Evolutionary conservation across 2,329 filamentous ascomycete genomes (phyloP).

Genomic region (Coniochaeta prunicola): DNA sequence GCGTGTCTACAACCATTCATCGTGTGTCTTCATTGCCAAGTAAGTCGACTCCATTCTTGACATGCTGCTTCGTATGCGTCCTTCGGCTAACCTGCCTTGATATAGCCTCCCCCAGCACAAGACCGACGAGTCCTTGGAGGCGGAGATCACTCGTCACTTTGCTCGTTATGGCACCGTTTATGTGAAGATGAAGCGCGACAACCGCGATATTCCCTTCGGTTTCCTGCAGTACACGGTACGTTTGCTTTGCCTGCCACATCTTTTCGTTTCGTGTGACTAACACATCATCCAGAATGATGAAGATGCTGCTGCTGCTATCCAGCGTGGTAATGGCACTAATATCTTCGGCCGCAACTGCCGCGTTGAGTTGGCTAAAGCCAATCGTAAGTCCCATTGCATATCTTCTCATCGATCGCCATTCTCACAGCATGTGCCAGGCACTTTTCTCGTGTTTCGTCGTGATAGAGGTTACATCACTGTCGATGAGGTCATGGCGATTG

Average conservation of each 20-base stretch:
- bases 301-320: slow-evolving; percentile 40
- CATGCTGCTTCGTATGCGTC: background rate
- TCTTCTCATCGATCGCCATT: background rate
- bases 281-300: slow-evolving; percentile 30
- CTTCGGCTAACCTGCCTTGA: slow-evolving; percentile 8
- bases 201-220: slow-evolving; percentile 52
- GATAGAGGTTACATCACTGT: slow-evolving; percentile 28
- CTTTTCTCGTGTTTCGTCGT: slow-evolving; percentile 38
- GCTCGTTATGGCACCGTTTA: slow-evolving; percentile 47
- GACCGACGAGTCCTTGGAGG: slow-evolving; percentile 43
- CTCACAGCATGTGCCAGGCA: slow-evolving; percentile 30
- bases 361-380: slow-evolving; percentile 52
- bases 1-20: slow-evolving; percentile 41
- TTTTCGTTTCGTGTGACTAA: slow-evolving; percentile 7
- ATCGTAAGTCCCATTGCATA: slow-evolving; percentile 36
- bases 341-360: slow-evolving; percentile 52
- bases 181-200: slow-evolving; percentile 57
- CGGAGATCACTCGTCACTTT: slow-evolving; percentile 46
- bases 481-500: slow-evolving; percentile 34
- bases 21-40: slow-evolving; percentile 62
- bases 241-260: slow-evolving; percentile 2
- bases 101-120: slow-evolving; percentile 29
- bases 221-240: slow-evolving; percentile 57
- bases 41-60: slow-evolving; percentile 28
- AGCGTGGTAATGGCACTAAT: slow-evolving; percentile 34